Conservation (phyloP, 208 protist species). For the Trypanosoma theileri region DNA sequence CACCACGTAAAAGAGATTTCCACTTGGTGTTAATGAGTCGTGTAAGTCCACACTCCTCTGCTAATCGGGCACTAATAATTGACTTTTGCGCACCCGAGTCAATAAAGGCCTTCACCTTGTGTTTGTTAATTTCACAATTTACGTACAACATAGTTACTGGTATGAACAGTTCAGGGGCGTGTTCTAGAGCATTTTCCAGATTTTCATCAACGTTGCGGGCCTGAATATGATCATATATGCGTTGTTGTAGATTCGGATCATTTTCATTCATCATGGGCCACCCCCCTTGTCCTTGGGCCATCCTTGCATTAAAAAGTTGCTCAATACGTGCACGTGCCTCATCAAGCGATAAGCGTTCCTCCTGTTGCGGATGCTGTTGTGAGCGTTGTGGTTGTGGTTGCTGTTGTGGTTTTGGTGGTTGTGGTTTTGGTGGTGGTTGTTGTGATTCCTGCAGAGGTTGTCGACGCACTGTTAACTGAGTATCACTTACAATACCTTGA, state of each 20-base stretch:
- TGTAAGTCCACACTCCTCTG: conserved; percentile 84
- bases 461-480: conserved; percentile 12
- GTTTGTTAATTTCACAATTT: conserved; percentile 83
- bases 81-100: conserved; percentile 88
- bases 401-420: not conserved
- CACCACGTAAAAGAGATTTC: conserved; percentile 83
- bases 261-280: conserved; percentile 39
- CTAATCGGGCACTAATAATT: conserved; percentile 80
- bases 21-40: conserved; percentile 90
- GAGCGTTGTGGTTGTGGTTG: not conserved
- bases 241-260: conserved; percentile 71
- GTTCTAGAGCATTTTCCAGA: conserved; percentile 88
- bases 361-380: not conserved
- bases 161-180: conserved; percentile 93
- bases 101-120: conserved; percentile 94
- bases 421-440: not conserved
- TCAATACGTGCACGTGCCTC: conserved; percentile 12
- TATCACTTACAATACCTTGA: conserved; percentile 12
- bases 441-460: conserved; percentile 3
- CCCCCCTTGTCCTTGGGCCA: not conserved
- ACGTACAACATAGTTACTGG: conserved; percentile 93
- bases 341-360: not conserved
- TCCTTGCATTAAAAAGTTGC: conserved; percentile 4
- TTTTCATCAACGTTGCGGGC: conserved; percentile 89
- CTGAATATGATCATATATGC: conserved; percentile 80